A percentile compares a stretch with the other conserved stretches of the same genome.
Conservation (phyloP, 306 rosid species). For the Canavalia gladiata region DNA sequence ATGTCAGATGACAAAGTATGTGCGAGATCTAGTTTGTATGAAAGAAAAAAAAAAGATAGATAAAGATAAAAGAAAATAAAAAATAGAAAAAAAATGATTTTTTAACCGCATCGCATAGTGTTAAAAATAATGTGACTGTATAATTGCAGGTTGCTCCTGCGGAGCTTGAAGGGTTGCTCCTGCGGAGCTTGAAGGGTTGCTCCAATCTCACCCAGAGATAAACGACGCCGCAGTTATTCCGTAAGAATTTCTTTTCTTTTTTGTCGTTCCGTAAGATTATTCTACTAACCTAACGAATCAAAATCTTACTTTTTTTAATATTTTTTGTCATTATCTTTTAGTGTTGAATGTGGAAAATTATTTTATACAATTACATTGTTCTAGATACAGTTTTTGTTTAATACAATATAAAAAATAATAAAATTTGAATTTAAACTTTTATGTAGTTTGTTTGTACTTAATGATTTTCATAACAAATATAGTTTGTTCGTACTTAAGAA, state of each 20-base stretch:
- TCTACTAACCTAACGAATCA: not conserved
- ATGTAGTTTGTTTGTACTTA: too few relatives aligned
- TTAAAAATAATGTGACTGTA: not conserved
- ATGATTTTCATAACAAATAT: too few relatives aligned
- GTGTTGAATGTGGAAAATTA: not conserved
- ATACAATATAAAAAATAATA: too few relatives aligned
- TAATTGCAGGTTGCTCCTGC: conserved; percentile 73
- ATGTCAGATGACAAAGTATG: too few relatives aligned
- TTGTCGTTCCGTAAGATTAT: not conserved
- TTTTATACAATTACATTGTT: not conserved
- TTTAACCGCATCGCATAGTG: too few relatives aligned
- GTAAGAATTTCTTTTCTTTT: conserved; percentile 43
- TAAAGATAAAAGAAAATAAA: too few relatives aligned
- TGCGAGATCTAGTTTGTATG: too few relatives aligned
- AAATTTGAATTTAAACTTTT: too few relatives aligned
- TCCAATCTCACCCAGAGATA: conserved; percentile 66
- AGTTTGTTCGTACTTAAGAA: too few relatives aligned
- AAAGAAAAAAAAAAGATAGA: too few relatives aligned
- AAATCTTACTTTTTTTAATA: not conserved
- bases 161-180: conserved; percentile 74
- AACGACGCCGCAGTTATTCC: conserved; percentile 76
- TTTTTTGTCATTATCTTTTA: not conserved
- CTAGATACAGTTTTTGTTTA: too few relatives aligned
- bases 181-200: conserved; percentile 74
- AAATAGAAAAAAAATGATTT: too few relatives aligned